phyloP scores from a whole-genome alignment of 2,329 filamentous ascomycete species.

The Aspergillus niger region DNA sequence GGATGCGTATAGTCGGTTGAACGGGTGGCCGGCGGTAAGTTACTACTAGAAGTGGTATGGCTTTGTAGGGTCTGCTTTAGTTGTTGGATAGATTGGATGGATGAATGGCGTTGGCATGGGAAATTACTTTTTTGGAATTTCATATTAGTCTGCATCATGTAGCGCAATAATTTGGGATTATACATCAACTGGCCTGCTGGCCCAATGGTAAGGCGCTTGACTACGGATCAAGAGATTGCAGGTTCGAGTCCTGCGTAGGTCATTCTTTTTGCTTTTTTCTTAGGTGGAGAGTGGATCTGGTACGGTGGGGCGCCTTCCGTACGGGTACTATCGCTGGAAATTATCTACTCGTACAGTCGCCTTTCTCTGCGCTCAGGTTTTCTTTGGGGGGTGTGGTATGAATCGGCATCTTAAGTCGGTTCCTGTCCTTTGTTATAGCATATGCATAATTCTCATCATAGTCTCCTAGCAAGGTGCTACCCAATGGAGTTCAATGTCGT shows the following conservation, averaged over 20 bases:
- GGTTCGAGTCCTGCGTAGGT: conserved; percentile 40
- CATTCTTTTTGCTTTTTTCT: background rate
- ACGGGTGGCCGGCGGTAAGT: conserved; percentile 31
- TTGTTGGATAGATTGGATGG: background rate
- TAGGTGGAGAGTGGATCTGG: too few relatives aligned
- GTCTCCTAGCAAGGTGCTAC: too few relatives aligned
- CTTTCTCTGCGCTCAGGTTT: too few relatives aligned
- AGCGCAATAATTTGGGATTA: too few relatives aligned
- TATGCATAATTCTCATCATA: too few relatives aligned
- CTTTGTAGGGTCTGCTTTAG: conserved; percentile 10
- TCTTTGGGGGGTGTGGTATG: too few relatives aligned
- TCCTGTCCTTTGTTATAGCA: too few relatives aligned
- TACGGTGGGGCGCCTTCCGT: too few relatives aligned
- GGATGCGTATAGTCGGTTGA: conserved; percentile 30
- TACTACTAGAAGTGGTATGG: conserved; percentile 21
- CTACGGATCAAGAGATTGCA: conserved; percentile 50
- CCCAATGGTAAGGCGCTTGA: conserved; percentile 28
- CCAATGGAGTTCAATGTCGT: too few relatives aligned
- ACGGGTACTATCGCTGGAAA: too few relatives aligned
- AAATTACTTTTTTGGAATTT: background rate
- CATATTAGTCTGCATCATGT: background rate
- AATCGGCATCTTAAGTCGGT: too few relatives aligned
- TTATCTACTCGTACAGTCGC: too few relatives aligned
- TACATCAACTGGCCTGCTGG: conserved; percentile 16
- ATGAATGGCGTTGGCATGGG: background rate